Conservation (phyloP, 2,329 filamentous ascomycete genomes). For the Paecilomyces formosus region DNA sequence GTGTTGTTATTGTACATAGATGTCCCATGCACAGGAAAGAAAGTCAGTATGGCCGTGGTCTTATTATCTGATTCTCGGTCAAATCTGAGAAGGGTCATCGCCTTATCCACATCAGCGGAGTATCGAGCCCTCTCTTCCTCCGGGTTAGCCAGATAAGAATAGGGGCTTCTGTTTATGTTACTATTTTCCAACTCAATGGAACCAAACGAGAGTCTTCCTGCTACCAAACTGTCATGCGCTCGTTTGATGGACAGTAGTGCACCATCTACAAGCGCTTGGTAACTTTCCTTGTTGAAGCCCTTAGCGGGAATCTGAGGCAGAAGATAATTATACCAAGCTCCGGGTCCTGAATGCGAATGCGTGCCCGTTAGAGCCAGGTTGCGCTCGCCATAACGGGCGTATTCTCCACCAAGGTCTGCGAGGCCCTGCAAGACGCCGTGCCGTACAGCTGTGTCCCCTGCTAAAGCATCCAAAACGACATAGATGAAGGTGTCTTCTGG, state of each 20-base stretch:
- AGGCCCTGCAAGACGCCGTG: constrained; percentile 79
- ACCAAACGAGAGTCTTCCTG: constrained; percentile 65
- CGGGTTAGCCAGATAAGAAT: constrained; percentile 81
- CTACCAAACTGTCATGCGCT: constrained; percentile 64
- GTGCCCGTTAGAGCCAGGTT: constrained; percentile 89
- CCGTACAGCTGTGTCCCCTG: constrained; percentile 80
- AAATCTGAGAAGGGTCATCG: constrained; percentile 73
- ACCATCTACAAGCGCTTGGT: constrained; percentile 81
- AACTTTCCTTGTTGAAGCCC: constrained; percentile 81
- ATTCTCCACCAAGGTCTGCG: constrained; percentile 60
- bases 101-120: constrained; percentile 60
- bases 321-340: constrained; percentile 90
- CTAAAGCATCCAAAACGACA: constrained; percentile 76
- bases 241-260: constrained; percentile 72
- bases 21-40: constrained; percentile 89
- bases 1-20: constrained; percentile 90
- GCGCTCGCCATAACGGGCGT: constrained; percentile 65
- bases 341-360: constrained; percentile 86
- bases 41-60: constrained; percentile 74
- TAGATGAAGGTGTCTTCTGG: constrained; percentile 74
- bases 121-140: constrained; percentile 66
- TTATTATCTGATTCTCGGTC: constrained; percentile 66
- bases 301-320: constrained; percentile 83
- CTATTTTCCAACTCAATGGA: constrained; percentile 63
- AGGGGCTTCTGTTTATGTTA: constrained; percentile 84